Conservation (phyloP, 768 basidiomycete genomes). For the Suillus clintonianus region DNA sequence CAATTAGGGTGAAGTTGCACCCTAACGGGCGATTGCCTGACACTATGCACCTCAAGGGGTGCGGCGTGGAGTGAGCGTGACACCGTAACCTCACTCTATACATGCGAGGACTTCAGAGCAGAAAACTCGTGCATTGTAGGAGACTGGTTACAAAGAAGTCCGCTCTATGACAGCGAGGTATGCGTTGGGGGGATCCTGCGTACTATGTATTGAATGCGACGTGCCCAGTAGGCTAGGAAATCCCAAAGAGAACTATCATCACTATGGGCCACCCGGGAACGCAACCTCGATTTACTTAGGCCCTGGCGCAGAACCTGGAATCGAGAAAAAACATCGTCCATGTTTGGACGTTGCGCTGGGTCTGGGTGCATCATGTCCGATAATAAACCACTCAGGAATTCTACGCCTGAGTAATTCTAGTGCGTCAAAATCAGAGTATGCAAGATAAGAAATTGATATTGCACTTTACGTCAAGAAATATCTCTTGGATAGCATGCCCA, state of each 20-base stretch:
- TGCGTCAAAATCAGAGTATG: background rate
- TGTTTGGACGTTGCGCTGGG: constrained; percentile 32
- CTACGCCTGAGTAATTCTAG: constrained; percentile 6
- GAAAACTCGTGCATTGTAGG: background rate
- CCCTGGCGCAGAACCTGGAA: constrained; percentile 14
- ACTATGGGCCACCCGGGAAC: constrained; percentile 28
- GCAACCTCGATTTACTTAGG: constrained; percentile 19
- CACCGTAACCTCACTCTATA: background rate
- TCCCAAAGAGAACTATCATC: constrained; percentile 7
- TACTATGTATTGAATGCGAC: constrained; percentile 10
- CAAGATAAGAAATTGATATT: background rate
- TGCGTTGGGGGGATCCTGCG: constrained; percentile 13
- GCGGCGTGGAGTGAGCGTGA: background rate
- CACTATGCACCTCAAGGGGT: too few relatives aligned
- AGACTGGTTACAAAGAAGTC: background rate
- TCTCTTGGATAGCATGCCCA: constrained; percentile 36
- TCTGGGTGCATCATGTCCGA: constrained; percentile 35
- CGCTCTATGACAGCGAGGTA: background rate
- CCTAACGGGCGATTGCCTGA: too few relatives aligned
- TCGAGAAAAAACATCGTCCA: constrained; percentile 22
- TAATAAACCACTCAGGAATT: constrained; percentile 31
- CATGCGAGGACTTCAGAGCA: background rate
- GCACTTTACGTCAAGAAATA: constrained; percentile 33
- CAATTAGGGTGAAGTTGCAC: too few relatives aligned
- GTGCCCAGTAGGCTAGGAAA: constrained; percentile 16